Conservation (phyloP, 2,329 filamentous ascomycete genomes). For the Colletotrichum limetticola region DNA sequence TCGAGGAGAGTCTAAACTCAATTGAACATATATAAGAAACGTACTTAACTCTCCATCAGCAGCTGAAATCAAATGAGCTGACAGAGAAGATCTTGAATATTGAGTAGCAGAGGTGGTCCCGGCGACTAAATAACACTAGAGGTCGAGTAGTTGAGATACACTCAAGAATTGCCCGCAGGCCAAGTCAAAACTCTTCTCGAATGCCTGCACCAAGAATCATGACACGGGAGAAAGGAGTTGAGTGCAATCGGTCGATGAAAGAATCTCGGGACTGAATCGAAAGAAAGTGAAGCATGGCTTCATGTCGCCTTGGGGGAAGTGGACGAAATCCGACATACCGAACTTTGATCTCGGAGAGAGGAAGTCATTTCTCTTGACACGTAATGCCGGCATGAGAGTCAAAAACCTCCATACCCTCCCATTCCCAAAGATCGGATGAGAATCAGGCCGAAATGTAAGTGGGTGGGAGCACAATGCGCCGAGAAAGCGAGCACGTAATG, state of each 20-base stretch:
- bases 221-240: neutral
- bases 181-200: too few relatives aligned
- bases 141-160: too few relatives aligned
- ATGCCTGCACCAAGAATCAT: neutral
- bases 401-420: neutral
- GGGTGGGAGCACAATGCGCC: conserved; percentile 3
- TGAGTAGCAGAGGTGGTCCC: too few relatives aligned
- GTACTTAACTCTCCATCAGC: too few relatives aligned
- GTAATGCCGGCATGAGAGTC: neutral
- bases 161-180: too few relatives aligned
- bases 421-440: conserved; percentile 21
- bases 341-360: neutral
- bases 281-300: neutral
- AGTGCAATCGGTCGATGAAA: neutral
- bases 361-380: neutral
- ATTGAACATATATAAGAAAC: too few relatives aligned
- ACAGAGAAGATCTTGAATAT: too few relatives aligned
- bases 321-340: neutral
- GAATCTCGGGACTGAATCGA: neutral
- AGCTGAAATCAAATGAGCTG: too few relatives aligned
- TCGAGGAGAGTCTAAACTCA: too few relatives aligned
- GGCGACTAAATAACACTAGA: too few relatives aligned
- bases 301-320: too few relatives aligned
- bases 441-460: conserved; percentile 6
- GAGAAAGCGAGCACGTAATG: neutral